Evolutionary conservation across 257 asterid species (phyloP), one percentile per base, ranked within the genome.

Genomic region (Forsythia suspensa): DNA sequence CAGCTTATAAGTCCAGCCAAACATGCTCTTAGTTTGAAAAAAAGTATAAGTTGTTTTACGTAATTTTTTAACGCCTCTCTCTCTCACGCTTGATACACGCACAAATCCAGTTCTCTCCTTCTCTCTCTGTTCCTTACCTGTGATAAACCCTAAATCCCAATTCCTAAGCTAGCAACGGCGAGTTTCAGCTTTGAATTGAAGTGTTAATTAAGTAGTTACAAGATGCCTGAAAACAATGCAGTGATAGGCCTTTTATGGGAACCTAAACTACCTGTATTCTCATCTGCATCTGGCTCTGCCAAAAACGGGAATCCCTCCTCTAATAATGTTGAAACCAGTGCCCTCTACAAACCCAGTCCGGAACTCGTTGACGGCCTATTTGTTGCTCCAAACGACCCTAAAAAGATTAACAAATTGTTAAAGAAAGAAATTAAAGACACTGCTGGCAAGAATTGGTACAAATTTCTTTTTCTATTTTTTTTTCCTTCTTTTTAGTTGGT

Each of bases 371-470:
- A 95, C 29, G 99, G 98, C 65, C 21, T 95, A 67, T 95, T 80
- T 74, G 87, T 93, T 76, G 96, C 97, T n/a, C 98, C 98, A 4
- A 91, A 83, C 51, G 91, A 92, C 78, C 98, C 99, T 52, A 93
- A 79, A 76, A 89, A 85, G 88, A 80, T 90, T 13, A 92, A 90
- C 82, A 93, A 91, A 75, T 61, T 93, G 70, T 42, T 85, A 18
- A 89, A 81, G 82, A 93, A 93, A 84, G 92, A 90, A 81, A 85
- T 90, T 82, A 92, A 91, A 81, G 98, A 93, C 81, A 89, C 99
- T 40, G 85, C 96, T 21, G 99, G 99, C 72, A 95, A 87, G 81
- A 86, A 84, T 79, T 92, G 99, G 99, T 95, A 78, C 21, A 46
- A 52, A 3, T 44, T 24, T 51, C 7, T 61, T 40, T 59, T 38